Evolutionary conservation across 768 basidiomycete species (phyloP).

Genomic region (Pisolithus marmoratus): DNA sequence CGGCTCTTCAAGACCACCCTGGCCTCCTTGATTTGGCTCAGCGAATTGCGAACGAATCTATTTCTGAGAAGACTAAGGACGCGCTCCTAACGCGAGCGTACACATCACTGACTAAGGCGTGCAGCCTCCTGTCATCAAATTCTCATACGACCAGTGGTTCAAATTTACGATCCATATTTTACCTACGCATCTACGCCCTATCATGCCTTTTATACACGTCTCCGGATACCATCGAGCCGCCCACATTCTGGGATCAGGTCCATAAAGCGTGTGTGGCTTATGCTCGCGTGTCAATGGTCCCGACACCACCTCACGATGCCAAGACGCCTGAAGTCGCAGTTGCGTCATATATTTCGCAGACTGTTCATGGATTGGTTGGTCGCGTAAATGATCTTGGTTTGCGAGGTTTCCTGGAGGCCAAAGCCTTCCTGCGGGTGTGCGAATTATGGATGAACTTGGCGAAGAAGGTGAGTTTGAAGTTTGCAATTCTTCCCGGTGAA

Average conservation of each 20-base stretch:
- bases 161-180: slow-evolving; percentile 24
- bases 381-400: slow-evolving; percentile 33
- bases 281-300: slow-evolving; percentile 14
- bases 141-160: slow-evolving; percentile 4
- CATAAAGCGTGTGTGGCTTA: slow-evolving; percentile 41
- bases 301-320: slow-evolving; percentile 4
- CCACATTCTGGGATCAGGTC: slow-evolving; percentile 68
- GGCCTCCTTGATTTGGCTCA: slow-evolving; percentile 53
- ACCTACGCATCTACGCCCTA: slow-evolving; percentile 39
- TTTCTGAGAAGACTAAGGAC: slow-evolving; percentile 53
- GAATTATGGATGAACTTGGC: slow-evolving; percentile 71
- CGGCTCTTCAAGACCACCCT: slow-evolving; percentile 23
- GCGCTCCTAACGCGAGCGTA: slow-evolving; percentile 56
- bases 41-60: slow-evolving; percentile 22
- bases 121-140: slow-evolving; percentile 26
- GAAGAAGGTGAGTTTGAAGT: slow-evolving; percentile 41
- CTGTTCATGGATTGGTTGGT: slow-evolving; percentile 40
- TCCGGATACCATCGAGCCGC: slow-evolving; percentile 41
- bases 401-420: slow-evolving; percentile 41
- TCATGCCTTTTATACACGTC: slow-evolving; percentile 44
- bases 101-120: slow-evolving; percentile 38
- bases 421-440: slow-evolving; percentile 56
- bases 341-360: slow-evolving; percentile 33
- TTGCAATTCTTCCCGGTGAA: no score
- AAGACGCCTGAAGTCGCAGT: slow-evolving; percentile 25